Conservation (phyloP, 495 filamentous ascomycete genomes). For the Penicillium antarcticum region DNA sequence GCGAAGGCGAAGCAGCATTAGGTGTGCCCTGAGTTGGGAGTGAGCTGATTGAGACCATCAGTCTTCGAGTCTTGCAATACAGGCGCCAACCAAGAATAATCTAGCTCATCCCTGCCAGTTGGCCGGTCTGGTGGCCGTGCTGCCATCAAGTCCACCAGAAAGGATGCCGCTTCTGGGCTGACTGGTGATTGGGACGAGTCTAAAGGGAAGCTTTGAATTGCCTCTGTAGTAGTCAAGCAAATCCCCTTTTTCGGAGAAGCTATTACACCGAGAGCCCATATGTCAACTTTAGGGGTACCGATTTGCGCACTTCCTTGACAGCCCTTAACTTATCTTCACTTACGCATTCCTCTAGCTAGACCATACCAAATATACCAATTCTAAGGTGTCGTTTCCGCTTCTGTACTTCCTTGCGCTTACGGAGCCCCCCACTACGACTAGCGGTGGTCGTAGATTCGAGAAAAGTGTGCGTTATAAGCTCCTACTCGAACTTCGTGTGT, state of each 20-base stretch:
- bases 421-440: background rate
- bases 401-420: conserved; percentile 12
- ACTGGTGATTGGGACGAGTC: background rate
- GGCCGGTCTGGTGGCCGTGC: background rate
- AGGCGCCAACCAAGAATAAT: conserved; percentile 6
- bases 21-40: background rate
- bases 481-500: conserved; percentile 8
- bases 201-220: background rate
- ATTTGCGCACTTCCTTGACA: conserved; percentile 13
- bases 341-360: conserved; percentile 10
- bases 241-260: background rate
- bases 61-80: conserved; percentile 2
- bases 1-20: background rate
- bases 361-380: conserved; percentile 12
- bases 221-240: conserved; percentile 7
- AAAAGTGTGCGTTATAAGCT: conserved; percentile 15
- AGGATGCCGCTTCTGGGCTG: conserved; percentile 1
- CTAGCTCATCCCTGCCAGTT: conserved; percentile 3
- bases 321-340: conserved; percentile 3
- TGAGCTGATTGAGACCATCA: background rate
- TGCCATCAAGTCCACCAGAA: background rate
- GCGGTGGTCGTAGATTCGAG: conserved; percentile 9
- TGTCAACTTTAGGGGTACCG: background rate
- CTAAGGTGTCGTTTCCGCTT: conserved; percentile 4
- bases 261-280: conserved; percentile 11